Evolutionary conservation across 2,329 filamentous ascomycete species (phyloP).

Genomic region (Seiridium unicorne): DNA sequence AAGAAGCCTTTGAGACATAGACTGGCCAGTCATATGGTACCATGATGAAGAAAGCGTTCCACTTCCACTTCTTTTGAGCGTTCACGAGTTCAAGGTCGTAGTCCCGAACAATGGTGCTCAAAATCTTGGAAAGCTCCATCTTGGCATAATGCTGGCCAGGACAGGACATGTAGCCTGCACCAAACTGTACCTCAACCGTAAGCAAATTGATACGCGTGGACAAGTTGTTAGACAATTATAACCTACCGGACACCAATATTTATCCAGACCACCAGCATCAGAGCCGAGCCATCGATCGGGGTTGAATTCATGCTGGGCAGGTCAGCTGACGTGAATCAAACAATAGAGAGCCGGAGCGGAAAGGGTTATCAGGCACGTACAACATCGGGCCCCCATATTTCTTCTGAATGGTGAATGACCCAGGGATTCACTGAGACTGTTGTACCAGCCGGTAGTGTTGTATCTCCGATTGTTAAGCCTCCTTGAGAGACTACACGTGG

Average conservation of each 20-base stretch:
- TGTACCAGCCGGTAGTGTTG: slow-evolving; percentile 25
- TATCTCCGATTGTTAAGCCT: slow-evolving; percentile 22
- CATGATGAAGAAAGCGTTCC: slow-evolving; percentile 28
- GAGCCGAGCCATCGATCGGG: slow-evolving; percentile 31
- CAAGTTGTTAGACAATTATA: neutral
- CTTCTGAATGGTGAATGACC: slow-evolving; percentile 28
- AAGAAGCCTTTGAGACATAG: neutral
- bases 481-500: slow-evolving; percentile 22
- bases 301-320: slow-evolving; percentile 20
- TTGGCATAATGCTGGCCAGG: slow-evolving; percentile 32
- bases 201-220: neutral
- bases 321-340: neutral
- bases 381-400: slow-evolving; percentile 30
- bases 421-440: slow-evolving; percentile 31
- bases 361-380: neutral
- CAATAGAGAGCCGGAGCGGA: neutral
- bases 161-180: slow-evolving; percentile 33
- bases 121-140: slow-evolving; percentile 32
- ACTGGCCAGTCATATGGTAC: slow-evolving; percentile 24
- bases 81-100: slow-evolving; percentile 29
- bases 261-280: slow-evolving; percentile 18
- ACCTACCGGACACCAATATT: slow-evolving; percentile 19
- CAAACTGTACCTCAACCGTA: slow-evolving; percentile 19
- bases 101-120: slow-evolving; percentile 28
- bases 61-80: slow-evolving; percentile 25